phyloP scores from a whole-genome alignment of 495 filamentous ascomycete species.

The Neurospora sp. region DNA sequence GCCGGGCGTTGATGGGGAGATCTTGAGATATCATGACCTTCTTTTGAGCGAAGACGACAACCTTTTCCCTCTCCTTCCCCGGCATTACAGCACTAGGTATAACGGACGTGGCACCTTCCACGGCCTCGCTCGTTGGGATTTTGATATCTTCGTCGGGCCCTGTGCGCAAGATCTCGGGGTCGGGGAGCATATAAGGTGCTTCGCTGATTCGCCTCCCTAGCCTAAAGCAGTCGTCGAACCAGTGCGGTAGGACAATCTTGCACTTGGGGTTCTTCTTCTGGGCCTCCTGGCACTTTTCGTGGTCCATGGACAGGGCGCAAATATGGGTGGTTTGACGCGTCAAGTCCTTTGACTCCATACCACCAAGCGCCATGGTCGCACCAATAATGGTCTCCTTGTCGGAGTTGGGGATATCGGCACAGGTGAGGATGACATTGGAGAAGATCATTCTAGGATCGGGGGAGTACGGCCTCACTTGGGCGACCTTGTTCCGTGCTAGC shows the following conservation, averaged over 20 bases:
- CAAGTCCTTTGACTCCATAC: conserved; percentile 59
- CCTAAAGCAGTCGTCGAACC: conserved; percentile 96
- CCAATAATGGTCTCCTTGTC: conserved; percentile 91
- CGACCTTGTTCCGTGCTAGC: conserved; percentile 55
- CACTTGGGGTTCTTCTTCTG: conserved; percentile 51
- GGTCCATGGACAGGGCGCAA: conserved; percentile 68
- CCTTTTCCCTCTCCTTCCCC: conserved; percentile 16
- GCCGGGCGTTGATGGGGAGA: conserved; percentile 53
- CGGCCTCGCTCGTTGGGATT: conserved; percentile 43
- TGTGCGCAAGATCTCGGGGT: conserved; percentile 65
- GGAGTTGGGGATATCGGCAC: conserved; percentile 68
- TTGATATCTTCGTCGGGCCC: conserved; percentile 44
- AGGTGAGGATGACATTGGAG: conserved; percentile 66
- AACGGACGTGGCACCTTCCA: conserved; percentile 69
- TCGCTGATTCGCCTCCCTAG: conserved; percentile 83
- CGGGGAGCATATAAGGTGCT: conserved; percentile 72
- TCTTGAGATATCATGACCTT: conserved; percentile 60
- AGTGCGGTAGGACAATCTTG: conserved; percentile 91
- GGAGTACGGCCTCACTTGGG: conserved; percentile 71
- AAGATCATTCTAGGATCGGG: conserved; percentile 89
- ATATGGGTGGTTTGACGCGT: conserved; percentile 75
- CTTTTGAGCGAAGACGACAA: conserved; percentile 56
- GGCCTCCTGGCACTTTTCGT: conserved; percentile 58
- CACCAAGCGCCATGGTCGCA: conserved; percentile 81
- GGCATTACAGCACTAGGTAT: conserved; percentile 39